phyloP scores from a whole-genome alignment of 352 stramenopile species.

The Globisporangium parvum region DNA sequence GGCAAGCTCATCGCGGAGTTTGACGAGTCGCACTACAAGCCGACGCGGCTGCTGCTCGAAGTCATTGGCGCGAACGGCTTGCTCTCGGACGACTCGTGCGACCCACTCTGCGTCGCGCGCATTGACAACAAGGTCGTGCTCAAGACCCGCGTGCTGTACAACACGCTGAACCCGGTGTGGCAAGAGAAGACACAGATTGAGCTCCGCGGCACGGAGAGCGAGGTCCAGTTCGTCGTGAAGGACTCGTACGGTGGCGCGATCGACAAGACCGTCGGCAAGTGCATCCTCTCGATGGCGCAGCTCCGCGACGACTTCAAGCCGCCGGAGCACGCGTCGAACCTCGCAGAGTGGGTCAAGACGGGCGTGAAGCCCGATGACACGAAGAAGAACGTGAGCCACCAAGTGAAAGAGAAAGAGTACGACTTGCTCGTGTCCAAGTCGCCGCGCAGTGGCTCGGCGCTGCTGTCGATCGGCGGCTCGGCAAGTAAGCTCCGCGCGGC shows the following conservation, averaged over 20 bases:
- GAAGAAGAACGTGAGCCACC: conserved; percentile 79
- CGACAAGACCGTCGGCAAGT: conserved; percentile 76
- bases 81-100: conserved; percentile 68
- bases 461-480: conserved; percentile 21
- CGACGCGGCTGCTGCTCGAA: conserved; percentile 54
- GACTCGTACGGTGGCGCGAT: conserved; percentile 78
- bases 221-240: conserved; percentile 78
- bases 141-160: conserved; percentile 76
- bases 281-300: conserved; percentile 62
- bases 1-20: conserved; percentile 61
- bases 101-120: conserved; percentile 69
- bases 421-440: conserved; percentile 55
- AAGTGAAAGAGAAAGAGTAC: conserved; percentile 75
- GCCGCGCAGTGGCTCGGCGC: conserved; percentile 17
- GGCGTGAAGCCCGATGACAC: conserved; percentile 69
- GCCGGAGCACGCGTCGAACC: conserved; percentile 60
- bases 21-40: conserved; percentile 54
- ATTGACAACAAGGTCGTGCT: conserved; percentile 65
- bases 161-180: conserved; percentile 80
- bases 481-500: conserved; percentile 16
- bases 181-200: conserved; percentile 63
- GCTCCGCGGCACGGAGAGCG: conserved; percentile 42
- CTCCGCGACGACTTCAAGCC: conserved; percentile 75
- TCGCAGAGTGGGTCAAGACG: conserved; percentile 78
- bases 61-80: conserved; percentile 67